phyloP scores from a whole-genome alignment of 257 asterid genomes.

The Prunella vulgaris region DNA sequence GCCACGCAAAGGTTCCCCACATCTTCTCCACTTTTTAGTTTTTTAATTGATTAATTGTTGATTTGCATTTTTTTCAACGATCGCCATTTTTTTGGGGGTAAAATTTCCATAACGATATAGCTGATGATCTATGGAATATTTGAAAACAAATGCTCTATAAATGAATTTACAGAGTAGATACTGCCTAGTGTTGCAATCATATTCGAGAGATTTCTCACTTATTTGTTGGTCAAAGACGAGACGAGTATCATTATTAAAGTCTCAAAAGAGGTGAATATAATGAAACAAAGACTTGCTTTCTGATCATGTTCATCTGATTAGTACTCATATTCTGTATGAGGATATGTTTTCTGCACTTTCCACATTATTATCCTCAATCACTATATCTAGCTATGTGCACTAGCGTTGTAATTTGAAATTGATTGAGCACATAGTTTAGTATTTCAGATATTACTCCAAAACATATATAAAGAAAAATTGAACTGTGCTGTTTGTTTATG shows the following conservation, averaged over 20 bases:
- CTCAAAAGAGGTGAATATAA: not conserved
- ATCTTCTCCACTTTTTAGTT: not conserved
- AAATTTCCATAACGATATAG: not conserved
- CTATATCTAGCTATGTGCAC: not conserved
- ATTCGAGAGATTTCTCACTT: not conserved
- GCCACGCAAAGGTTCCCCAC: constrained; percentile 21
- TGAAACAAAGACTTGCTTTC: not conserved
- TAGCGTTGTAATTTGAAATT: not conserved
- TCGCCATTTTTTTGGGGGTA: too few species aligned
- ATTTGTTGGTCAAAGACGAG: not conserved
- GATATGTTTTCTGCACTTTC: not conserved
- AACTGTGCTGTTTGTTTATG: not conserved
- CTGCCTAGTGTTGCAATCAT: not conserved
- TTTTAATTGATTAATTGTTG: not conserved
- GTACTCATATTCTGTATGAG: not conserved
- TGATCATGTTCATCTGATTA: not conserved
- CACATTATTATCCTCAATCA: too few species aligned
- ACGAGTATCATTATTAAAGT: not conserved
- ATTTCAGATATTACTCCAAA: not conserved
- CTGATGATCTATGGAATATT: not conserved
- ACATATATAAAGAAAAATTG: not conserved
- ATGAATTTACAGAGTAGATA: too few species aligned
- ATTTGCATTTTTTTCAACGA: not conserved
- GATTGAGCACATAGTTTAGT: not conserved
- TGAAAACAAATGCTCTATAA: not conserved